A percentile compares a stretch with the other conserved stretches of the same genome.
These are phyloP conservation scores for Boletus reticulatus DNA, from an alignment of 768 basidiomycete species.

Conservation along the genomic window DNA sequence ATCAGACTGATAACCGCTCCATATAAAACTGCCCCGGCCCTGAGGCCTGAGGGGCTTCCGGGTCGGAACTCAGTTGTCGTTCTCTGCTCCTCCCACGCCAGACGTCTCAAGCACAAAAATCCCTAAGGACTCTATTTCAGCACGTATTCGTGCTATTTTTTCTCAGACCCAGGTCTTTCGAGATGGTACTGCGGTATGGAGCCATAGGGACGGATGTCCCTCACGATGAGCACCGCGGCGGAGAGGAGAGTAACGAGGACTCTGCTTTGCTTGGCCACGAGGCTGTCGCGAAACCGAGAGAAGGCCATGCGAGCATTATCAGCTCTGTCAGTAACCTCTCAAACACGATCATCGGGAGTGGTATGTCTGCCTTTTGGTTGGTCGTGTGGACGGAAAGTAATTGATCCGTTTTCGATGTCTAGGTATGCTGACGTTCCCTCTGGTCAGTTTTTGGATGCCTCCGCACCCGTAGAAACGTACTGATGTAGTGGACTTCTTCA, in stretches of 20 bases:
- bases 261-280: conserved; percentile 58
- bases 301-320: conserved; percentile 67
- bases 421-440: conserved; percentile 89
- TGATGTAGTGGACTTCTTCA: conserved; percentile 28
- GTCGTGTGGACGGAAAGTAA: neutral
- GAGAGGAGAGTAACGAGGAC: conserved; percentile 41
- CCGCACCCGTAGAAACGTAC: neutral
- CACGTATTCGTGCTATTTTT: neutral
- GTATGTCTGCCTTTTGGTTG: conserved; percentile 38
- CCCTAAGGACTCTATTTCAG: too few relatives aligned
- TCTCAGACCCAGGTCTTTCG: conserved; percentile 34
- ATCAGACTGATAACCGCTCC: too few relatives aligned
- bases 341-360: conserved; percentile 92
- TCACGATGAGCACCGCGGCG: conserved; percentile 2
- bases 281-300: conserved; percentile 30
- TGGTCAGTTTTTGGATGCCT: conserved; percentile 44
- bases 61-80: too few relatives aligned
- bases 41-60: too few relatives aligned
- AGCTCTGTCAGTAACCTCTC: conserved; percentile 78
- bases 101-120: too few relatives aligned
- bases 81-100: neutral
- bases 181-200: conserved; percentile 74
- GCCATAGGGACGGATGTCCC: conserved; percentile 40
- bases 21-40: too few relatives aligned
- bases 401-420: neutral